phyloP scores from a whole-genome alignment of 2,329 filamentous ascomycete genomes.

The Fonsecaea monophora region DNA sequence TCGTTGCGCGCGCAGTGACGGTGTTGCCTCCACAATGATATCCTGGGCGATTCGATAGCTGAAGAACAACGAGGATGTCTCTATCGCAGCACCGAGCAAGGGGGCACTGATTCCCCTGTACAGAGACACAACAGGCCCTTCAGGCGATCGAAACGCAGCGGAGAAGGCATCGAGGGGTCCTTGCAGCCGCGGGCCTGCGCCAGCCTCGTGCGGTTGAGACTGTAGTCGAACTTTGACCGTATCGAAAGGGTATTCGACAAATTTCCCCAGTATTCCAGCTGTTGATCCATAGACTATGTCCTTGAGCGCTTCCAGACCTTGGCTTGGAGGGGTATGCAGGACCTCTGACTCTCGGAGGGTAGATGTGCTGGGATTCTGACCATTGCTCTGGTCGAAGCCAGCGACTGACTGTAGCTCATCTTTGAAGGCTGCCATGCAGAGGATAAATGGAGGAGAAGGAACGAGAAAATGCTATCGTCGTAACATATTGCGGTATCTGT shows the following conservation, averaged over 20 bases:
- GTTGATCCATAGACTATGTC: constrained; percentile 86
- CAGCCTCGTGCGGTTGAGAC: constrained; percentile 85
- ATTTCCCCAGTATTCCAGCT: constrained; percentile 89
- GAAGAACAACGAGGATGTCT: constrained; percentile 91
- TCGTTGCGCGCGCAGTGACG: constrained; percentile 45
- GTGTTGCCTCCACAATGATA: constrained; percentile 69
- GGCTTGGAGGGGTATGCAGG: constrained; percentile 44
- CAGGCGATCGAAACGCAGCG: constrained; percentile 76
- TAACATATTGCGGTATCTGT: constrained; percentile 44
- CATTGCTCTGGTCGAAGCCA: constrained; percentile 29
- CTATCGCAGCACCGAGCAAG: constrained; percentile 85
- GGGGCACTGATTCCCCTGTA: constrained; percentile 95
- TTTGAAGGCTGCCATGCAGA: constrained; percentile 38
- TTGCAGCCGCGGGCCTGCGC: constrained; percentile 26
- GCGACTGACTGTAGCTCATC: constrained; percentile 32
- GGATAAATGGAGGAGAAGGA: constrained; percentile 23
- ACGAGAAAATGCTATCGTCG: constrained; percentile 44
- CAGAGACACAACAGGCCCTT: constrained; percentile 75
- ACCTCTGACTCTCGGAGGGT: constrained; percentile 23
- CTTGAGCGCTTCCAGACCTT: constrained; percentile 74
- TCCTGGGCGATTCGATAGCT: constrained; percentile 75
- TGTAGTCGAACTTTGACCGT: constrained; percentile 97
- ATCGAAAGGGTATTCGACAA: constrained; percentile 98
- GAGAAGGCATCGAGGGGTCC: constrained; percentile 90
- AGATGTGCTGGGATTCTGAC: constrained; percentile 6